Evolutionary conservation across 1,139 yeast species (phyloP), one percentile per base, ranked within the genome.

Genomic region (Lodderomyces beijingensis): DNA sequence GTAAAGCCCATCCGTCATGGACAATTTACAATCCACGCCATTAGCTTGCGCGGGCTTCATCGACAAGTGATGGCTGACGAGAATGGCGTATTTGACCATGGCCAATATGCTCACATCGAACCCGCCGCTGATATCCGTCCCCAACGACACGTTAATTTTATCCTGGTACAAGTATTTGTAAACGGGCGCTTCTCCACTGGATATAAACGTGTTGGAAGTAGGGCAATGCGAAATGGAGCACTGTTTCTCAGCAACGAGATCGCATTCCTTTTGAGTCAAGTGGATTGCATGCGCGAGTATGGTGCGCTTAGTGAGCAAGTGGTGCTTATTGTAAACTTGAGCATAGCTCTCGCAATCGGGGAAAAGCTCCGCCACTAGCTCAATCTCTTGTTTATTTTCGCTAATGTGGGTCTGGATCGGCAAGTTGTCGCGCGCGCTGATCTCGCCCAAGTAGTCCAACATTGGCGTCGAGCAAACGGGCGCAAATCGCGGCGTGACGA

Each of bases 121-220:
- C 0, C 98, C 98, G 6, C 96, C 98, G 28, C 95, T 83, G 16
- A 89, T 76, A 53, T 91, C 98, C 1, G 96, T 83, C 1, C 98
- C 98, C 33, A 91, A 67, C 6, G 93, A 75, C 13, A 89, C 91
- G 40, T 86, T 83, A 43, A 89, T 71, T 8, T 74, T 76, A 34
- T 73, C 70, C 32, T 80, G 67, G 37, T 88, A 63, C 32, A 86
- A 61, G 65, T 81, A 75, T 44, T 84, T 70, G 36, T 51, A 55
- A 5, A 91, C 75, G 13, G 91, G 85, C 4, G 96, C 93, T 54
- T 87, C 93, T 9, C 98, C 98, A 15, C 95, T 82, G 1, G 95
- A 79, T 38, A 91, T 72, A 17, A 94, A 79, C 1, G 95, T 79
- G 53, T 91, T 91, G 23, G 95, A 84, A 10, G 89, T 77, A 4